Percentiles rank a stretch among this genome's conserved stretches.
These are phyloP conservation scores for Homolaphlyctis polyrhiza DNA, from an alignment of 371 early-diverging fungal species.

Conservation along the genomic window DNA sequence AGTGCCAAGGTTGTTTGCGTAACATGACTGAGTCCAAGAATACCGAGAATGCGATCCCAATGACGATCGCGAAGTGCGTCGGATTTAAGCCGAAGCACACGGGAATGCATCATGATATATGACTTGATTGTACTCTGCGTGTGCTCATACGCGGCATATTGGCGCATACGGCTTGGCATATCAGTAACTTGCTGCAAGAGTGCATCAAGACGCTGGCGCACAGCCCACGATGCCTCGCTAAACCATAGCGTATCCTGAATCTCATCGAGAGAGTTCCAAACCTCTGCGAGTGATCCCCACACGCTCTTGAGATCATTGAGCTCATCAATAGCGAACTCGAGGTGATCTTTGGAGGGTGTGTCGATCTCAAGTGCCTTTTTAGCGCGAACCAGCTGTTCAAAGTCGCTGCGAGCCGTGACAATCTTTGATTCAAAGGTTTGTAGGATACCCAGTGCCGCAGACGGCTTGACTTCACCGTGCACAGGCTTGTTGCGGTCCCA, in stretches of 20 bases:
- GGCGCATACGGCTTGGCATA: constrained; percentile 91
- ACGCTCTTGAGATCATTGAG: constrained; percentile 89
- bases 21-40: constrained; percentile 11
- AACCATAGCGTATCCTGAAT: constrained; percentile 87
- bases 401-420: constrained; percentile 78
- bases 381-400: constrained; percentile 84
- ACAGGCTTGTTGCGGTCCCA: constrained; percentile 95
- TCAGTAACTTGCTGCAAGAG: constrained; percentile 78
- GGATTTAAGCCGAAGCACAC: constrained; percentile 87
- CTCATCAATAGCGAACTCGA: constrained; percentile 90
- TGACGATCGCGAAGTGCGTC: constrained; percentile 96
- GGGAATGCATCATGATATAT: constrained; percentile 73
- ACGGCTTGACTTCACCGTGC: constrained; percentile 88
- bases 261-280: constrained; percentile 82
- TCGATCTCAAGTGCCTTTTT: constrained; percentile 88
- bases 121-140: constrained; percentile 78
- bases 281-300: constrained; percentile 79
- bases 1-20: constrained; percentile 79
- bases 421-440: constrained; percentile 84
- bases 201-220: constrained; percentile 81
- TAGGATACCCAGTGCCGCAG: constrained; percentile 76
- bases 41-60: constrained; percentile 90
- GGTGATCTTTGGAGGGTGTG: constrained; percentile 55
- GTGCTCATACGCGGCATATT: constrained; percentile 96
- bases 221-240: constrained; percentile 82